Evolutionary conservation across 768 basidiomycete species (phyloP).

Genomic region (Pholiota molesta): DNA sequence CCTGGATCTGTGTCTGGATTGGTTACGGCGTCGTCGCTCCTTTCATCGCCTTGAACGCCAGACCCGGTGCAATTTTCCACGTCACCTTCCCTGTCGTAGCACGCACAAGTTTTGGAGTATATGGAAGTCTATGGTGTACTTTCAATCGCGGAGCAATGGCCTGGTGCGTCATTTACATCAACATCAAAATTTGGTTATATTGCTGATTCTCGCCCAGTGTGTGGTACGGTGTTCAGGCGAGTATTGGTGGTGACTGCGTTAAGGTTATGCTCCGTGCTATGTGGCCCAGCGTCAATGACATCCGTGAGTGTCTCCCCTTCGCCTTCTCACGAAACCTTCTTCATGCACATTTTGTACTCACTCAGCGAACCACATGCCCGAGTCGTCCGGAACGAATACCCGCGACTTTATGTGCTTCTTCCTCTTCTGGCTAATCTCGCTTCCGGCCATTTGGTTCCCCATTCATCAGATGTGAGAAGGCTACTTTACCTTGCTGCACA

Average conservation of each 20-base stretch:
- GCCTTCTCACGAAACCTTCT: conserved; percentile 14
- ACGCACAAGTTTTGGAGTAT: conserved; percentile 78
- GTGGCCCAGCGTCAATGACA: conserved; percentile 72
- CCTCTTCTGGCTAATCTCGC: conserved; percentile 82
- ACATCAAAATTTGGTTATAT: background rate
- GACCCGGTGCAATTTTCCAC: conserved; percentile 78
- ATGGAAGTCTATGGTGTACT: conserved; percentile 78
- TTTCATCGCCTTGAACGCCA: conserved; percentile 77
- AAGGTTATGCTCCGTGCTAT: conserved; percentile 75
- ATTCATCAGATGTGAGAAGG: conserved; percentile 73
- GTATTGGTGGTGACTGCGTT: conserved; percentile 82
- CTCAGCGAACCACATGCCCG: conserved; percentile 71
- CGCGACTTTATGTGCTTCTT: conserved; percentile 82
- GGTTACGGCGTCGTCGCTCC: conserved; percentile 62
- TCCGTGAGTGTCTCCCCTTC: conserved; percentile 46
- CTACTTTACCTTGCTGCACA: conserved; percentile 13
- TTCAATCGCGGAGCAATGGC: conserved; percentile 78
- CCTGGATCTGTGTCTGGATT: conserved; percentile 80
- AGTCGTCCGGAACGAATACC: conserved; percentile 74
- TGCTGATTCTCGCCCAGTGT: conserved; percentile 40
- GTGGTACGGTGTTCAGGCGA: conserved; percentile 81
- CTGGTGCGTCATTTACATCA: conserved; percentile 45
- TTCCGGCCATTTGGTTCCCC: conserved; percentile 83
- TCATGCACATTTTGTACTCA: conserved; percentile 9
- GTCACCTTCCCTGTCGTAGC: conserved; percentile 77